These are phyloP conservation scores for Aureobasidium sp. DNA, from an alignment of 2,329 filamentous ascomycete genomes.

Conservation along the genomic window DNA sequence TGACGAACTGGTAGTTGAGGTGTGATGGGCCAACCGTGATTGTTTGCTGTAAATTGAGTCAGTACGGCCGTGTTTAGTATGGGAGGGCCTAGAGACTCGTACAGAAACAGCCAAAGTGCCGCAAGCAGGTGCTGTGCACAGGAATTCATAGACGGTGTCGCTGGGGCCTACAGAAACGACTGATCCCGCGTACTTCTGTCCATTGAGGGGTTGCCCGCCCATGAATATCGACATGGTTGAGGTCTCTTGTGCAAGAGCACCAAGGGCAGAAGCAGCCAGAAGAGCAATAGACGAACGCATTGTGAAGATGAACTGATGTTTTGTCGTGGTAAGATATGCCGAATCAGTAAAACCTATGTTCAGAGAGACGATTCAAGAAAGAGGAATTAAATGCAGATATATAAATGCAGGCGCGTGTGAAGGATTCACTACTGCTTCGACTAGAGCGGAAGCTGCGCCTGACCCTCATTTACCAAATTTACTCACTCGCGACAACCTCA, in stretches of 20 bases:
- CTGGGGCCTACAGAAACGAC: background rate
- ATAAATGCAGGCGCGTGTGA: background rate
- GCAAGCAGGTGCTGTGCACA: background rate
- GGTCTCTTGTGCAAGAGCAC: background rate
- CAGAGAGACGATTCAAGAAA: background rate
- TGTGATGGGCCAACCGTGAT: background rate
- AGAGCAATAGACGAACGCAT: constrained; percentile 10
- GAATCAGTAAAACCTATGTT: background rate
- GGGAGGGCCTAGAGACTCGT: background rate
- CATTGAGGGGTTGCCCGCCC: background rate
- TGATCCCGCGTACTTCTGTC: background rate
- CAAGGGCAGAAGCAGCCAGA: background rate
- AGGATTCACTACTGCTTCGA: background rate
- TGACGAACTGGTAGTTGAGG: background rate
- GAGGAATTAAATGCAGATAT: background rate
- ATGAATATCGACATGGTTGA: background rate
- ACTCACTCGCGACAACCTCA: background rate
- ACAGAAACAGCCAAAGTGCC: background rate
- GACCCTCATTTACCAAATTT: background rate
- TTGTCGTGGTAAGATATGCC: background rate
- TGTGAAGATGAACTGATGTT: background rate
- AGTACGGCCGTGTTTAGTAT: background rate
- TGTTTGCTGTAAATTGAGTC: background rate
- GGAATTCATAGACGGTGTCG: background rate
- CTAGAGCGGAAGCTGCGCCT: background rate